These are phyloP conservation scores for Choiromyces venosus DNA, from an alignment of 495 filamentous ascomycete species.

Conservation along the genomic window DNA sequence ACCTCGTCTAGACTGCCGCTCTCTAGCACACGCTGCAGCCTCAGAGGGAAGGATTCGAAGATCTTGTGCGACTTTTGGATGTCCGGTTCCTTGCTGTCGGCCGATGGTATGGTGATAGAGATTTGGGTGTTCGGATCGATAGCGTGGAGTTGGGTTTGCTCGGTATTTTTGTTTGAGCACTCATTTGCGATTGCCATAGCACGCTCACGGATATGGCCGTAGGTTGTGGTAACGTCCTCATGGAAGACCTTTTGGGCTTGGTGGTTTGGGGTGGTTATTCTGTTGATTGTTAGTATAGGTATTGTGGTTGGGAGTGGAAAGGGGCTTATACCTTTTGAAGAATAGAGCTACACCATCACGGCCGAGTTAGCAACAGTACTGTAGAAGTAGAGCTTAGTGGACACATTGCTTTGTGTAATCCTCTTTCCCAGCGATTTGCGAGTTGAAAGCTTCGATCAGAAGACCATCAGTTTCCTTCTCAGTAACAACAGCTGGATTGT, in stretches of 20 bases:
- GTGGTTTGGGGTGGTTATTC: too few species aligned
- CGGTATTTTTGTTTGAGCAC: conserved; percentile 55
- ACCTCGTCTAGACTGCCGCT: conserved; percentile 85
- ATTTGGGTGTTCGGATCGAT: conserved; percentile 91
- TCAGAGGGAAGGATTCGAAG: too few species aligned
- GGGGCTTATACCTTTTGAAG: conserved; percentile 65
- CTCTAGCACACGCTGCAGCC: too few species aligned
- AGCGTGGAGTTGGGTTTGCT: conserved; percentile 97
- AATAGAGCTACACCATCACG: conserved; percentile 84
- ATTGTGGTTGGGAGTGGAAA: conserved; percentile 64
- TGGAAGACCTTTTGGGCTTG: conserved; percentile 80
- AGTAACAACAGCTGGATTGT: too few species aligned
- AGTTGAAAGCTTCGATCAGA: too few species aligned
- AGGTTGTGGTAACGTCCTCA: conserved; percentile 86
- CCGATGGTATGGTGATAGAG: conserved; percentile 79
- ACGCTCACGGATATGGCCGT: conserved; percentile 68
- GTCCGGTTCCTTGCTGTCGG: too few species aligned
- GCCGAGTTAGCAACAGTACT: conserved; percentile 87
- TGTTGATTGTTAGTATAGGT: too few species aligned
- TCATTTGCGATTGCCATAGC: conserved; percentile 71
- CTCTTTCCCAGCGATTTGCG: too few species aligned
- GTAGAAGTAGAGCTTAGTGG: conserved; percentile 80
- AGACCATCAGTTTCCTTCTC: too few species aligned
- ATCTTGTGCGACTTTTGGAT: too few species aligned
- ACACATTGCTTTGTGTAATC: too few species aligned